Conservation (phyloP, 768 basidiomycete species). For the Botryobasidium botryosum region DNA sequence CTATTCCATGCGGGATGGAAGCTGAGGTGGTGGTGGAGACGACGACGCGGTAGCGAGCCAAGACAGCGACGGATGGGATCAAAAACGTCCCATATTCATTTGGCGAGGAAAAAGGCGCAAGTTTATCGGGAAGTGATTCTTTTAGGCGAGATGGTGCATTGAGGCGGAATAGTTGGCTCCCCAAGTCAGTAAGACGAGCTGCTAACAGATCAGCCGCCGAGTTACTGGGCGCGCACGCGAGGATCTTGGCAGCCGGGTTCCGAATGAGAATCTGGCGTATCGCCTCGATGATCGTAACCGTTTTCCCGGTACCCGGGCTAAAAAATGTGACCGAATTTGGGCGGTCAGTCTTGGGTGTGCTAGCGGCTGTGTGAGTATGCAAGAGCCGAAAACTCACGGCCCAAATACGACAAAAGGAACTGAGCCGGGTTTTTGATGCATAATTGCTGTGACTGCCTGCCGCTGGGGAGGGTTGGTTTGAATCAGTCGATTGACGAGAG, state of each 20-base stretch:
- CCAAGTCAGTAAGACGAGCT: slow-evolving; percentile 24
- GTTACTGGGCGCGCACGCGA: slow-evolving; percentile 54
- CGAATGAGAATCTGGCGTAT: slow-evolving; percentile 35
- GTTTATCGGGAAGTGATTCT: slow-evolving; percentile 22
- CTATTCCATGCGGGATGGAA: slow-evolving; percentile 30
- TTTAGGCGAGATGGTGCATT: slow-evolving; percentile 32
- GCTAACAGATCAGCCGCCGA: slow-evolving; percentile 48
- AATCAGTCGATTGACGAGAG: slow-evolving; percentile 9
- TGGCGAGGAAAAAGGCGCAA: slow-evolving; percentile 26
- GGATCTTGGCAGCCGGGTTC: slow-evolving; percentile 29
- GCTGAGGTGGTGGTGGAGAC: slow-evolving; percentile 43
- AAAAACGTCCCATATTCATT: slow-evolving; percentile 28
- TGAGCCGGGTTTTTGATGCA: not conserved
- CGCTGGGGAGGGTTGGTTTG: slow-evolving; percentile 3
- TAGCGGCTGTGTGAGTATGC: too few relatives aligned
- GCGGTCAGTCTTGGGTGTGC: not conserved
- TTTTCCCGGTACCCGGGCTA: slow-evolving; percentile 53
- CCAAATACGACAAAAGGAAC: slow-evolving; percentile 9
- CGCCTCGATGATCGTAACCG: slow-evolving; percentile 45
- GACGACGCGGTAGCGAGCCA: slow-evolving; percentile 34
- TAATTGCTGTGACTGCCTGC: slow-evolving; percentile 6
- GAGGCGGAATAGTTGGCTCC: slow-evolving; percentile 32
- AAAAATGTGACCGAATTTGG: not conserved
- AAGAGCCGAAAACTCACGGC: slow-evolving; percentile 6
- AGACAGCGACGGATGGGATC: slow-evolving; percentile 25